Conservation (phyloP, 257 asterid genomes). For the Rauvolfia tetraphylla region DNA sequence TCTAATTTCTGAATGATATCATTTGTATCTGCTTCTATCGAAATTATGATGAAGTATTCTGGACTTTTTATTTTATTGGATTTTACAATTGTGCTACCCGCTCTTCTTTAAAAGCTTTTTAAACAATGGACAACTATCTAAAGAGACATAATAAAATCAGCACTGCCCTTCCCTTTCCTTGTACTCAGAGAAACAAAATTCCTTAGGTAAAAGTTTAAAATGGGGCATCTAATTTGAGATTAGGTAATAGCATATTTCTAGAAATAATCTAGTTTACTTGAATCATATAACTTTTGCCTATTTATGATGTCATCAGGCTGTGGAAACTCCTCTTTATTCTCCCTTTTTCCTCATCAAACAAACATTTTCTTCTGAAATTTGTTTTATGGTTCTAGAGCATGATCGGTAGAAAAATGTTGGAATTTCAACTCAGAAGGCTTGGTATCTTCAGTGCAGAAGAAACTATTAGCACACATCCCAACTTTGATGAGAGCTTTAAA, state of each 20-base stretch:
- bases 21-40: slow-evolving; percentile 4
- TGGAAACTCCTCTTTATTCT: not conserved
- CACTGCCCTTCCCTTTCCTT: not conserved
- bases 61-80: not conserved
- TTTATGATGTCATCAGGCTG: not conserved
- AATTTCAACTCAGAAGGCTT: slow-evolving; percentile 85
- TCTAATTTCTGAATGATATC: slow-evolving; percentile 3
- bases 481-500: slow-evolving; percentile 67
- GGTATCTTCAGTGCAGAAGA: slow-evolving; percentile 70
- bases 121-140: not conserved
- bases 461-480: slow-evolving; percentile 58
- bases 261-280: not conserved
- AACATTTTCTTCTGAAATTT: not conserved
- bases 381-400: slow-evolving; percentile 57
- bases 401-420: slow-evolving; percentile 89
- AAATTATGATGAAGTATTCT: not conserved
- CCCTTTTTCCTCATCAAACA: not conserved
- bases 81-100: not conserved
- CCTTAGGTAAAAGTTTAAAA: not conserved
- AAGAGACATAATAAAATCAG: not conserved
- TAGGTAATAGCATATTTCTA: not conserved
- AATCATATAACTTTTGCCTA: not conserved
- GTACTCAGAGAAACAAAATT: not conserved
- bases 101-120: not conserved
- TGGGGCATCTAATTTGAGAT: not conserved